Percentiles rank a stretch among this genome's conserved stretches.
These are phyloP conservation scores for Fusarium tuaranense DNA, from an alignment of 2,329 filamentous ascomycete genomes.

Conservation along the genomic window DNA sequence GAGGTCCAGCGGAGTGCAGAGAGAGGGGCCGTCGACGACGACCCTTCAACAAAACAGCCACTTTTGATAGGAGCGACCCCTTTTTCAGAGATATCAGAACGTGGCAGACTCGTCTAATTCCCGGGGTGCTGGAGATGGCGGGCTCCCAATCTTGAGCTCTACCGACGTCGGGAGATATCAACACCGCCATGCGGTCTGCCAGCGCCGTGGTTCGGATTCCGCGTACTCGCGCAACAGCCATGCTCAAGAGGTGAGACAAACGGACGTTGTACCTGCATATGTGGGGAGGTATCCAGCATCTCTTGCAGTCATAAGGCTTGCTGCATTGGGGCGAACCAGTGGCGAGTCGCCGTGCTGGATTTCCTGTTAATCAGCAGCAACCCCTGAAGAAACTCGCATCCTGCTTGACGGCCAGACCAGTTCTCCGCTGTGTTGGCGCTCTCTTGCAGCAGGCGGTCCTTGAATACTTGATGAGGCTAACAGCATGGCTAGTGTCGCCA, in stretches of 20 bases:
- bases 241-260: constrained; percentile 13
- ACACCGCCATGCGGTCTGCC: not conserved
- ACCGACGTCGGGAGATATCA: not conserved
- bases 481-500: constrained; percentile 32
- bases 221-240: constrained; percentile 11
- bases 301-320: constrained; percentile 31
- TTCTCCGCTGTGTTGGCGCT: constrained; percentile 13
- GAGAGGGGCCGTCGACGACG: constrained; percentile 20
- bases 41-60: constrained; percentile 12
- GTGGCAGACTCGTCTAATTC: not conserved
- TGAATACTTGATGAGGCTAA: constrained; percentile 32
- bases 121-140: not conserved
- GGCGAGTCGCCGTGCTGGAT: constrained; percentile 19
- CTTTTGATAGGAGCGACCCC: constrained; percentile 15
- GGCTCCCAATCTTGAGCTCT: not conserved
- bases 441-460: constrained; percentile 10
- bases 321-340: constrained; percentile 19
- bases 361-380: constrained; percentile 17
- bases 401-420: constrained; percentile 9
- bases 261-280: constrained; percentile 37
- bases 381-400: constrained; percentile 13
- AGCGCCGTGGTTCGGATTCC: not conserved
- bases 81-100: constrained; percentile 10
- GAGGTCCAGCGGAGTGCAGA: constrained; percentile 20
- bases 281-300: constrained; percentile 21